Conservation (phyloP, 768 basidiomycete genomes). For the Saitozyma podzolica region DNA sequence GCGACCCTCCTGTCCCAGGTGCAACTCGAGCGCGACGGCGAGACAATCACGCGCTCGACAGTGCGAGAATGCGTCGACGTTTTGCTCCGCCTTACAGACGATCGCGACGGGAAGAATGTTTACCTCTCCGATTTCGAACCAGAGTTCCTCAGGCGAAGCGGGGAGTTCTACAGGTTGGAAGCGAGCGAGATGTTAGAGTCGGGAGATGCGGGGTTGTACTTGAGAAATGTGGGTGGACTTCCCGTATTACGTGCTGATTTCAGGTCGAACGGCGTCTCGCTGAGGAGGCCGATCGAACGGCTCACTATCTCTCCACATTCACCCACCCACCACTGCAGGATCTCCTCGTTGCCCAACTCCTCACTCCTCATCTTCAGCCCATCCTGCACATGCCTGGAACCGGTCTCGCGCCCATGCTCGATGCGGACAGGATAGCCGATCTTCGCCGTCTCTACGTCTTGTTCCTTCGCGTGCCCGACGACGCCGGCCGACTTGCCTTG, state of each 20-base stretch:
- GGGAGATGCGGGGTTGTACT: conserved; percentile 78
- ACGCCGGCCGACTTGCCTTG: conserved; percentile 66
- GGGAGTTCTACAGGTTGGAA: conserved; percentile 75
- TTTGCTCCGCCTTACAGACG: conserved; percentile 63
- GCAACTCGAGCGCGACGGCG: conserved; percentile 86
- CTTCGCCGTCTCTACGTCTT: conserved; percentile 76
- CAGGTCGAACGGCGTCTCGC: conserved; percentile 79
- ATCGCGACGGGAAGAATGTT: conserved; percentile 58
- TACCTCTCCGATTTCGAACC: conserved; percentile 87
- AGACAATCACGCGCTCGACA: conserved; percentile 83
- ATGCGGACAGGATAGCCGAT: conserved; percentile 72
- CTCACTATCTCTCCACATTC: conserved; percentile 78
- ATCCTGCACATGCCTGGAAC: conserved; percentile 78
- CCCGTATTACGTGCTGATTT: neutral
- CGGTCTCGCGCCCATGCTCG: conserved; percentile 83
- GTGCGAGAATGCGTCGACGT: conserved; percentile 87
- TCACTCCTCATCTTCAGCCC: conserved; percentile 71
- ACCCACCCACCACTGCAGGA: conserved; percentile 68
- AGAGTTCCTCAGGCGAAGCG: conserved; percentile 71
- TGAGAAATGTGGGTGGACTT: conserved; percentile 64
- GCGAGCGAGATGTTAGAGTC: conserved; percentile 67
- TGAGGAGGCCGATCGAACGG: conserved; percentile 77
- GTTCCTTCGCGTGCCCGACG: conserved; percentile 62
- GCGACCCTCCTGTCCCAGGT: conserved; percentile 82
- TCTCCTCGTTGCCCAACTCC: conserved; percentile 74